phyloP scores from a whole-genome alignment of 2,329 filamentous ascomycete genomes.

The Aureobasidium melanogenum region DNA sequence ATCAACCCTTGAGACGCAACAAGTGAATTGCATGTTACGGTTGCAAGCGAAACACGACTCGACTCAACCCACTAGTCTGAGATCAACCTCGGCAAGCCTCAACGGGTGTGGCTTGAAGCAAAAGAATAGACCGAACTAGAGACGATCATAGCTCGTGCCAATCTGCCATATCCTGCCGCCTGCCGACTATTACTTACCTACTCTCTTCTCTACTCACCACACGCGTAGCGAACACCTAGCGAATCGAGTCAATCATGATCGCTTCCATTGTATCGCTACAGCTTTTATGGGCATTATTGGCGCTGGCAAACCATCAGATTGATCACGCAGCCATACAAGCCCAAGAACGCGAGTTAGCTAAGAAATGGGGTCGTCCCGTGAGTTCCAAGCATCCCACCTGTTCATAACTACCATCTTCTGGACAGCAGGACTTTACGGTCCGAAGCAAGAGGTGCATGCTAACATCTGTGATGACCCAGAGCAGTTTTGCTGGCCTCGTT shows the following conservation, averaged over 20 bases:
- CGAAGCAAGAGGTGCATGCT: no score
- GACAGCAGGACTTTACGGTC: no score
- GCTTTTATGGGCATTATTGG: neutral
- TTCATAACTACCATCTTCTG: no score
- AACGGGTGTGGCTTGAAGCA: neutral
- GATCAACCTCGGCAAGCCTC: neutral
- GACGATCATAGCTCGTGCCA: neutral
- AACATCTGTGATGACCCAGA: neutral
- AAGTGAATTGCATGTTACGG: no score
- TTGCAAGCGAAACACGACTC: no score
- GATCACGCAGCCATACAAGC: neutral
- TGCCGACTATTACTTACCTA: no score
- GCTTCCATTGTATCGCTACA: neutral
- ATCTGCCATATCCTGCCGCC: neutral
- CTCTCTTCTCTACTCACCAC: no score
- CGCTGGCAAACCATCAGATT: neutral
- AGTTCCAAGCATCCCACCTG: no score
- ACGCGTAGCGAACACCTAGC: no score
- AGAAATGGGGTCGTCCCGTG: neutral
- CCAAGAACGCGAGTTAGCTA: neutral
- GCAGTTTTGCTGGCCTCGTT: conserved; percentile 24
- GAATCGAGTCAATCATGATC: no score
- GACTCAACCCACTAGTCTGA: no score
- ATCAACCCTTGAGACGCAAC: no score
- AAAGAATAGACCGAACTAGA: neutral